Evolutionary conservation across 1,139 yeast genomes (phyloP).

Genomic region (Arxiozyma telluris): DNA sequence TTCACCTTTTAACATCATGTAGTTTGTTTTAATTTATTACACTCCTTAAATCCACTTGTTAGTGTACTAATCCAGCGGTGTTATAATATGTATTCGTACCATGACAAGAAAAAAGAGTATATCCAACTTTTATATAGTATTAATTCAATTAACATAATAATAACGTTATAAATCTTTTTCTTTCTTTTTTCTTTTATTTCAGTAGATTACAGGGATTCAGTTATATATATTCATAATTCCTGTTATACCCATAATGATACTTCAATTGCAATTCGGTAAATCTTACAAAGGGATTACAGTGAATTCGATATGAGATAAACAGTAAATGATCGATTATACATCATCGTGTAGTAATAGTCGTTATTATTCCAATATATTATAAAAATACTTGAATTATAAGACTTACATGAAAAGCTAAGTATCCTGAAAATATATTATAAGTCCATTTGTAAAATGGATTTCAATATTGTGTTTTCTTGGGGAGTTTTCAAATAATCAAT

Average conservation of each 20-base stretch:
- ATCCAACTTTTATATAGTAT: not conserved
- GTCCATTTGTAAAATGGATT: not conserved
- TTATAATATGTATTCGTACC: not conserved
- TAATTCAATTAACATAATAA: not conserved
- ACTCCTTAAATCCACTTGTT: not conserved
- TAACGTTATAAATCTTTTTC: not conserved
- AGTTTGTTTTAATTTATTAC: too few species aligned
- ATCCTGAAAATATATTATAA: not conserved
- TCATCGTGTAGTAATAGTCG: not conserved
- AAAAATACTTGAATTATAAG: too few species aligned
- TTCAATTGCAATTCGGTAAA: too few species aligned
- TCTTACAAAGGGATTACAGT: not conserved
- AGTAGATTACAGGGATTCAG: too few species aligned
- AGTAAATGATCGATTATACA: not conserved
- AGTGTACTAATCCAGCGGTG: not conserved
- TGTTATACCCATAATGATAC: too few species aligned
- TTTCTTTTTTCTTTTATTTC: not conserved
- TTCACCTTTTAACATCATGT: too few species aligned
- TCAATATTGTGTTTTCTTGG: not conserved
- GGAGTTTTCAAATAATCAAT: not conserved
- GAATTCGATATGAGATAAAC: not conserved
- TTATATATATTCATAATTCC: not conserved
- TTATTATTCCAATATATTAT: too few species aligned
- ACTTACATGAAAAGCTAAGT: not conserved
- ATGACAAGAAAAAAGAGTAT: slow-evolving; percentile 71